Evolutionary conservation across 768 basidiomycete genomes (phyloP), one percentile per base, ranked within the genome.

Genomic region (Naganishia onofrii): DNA sequence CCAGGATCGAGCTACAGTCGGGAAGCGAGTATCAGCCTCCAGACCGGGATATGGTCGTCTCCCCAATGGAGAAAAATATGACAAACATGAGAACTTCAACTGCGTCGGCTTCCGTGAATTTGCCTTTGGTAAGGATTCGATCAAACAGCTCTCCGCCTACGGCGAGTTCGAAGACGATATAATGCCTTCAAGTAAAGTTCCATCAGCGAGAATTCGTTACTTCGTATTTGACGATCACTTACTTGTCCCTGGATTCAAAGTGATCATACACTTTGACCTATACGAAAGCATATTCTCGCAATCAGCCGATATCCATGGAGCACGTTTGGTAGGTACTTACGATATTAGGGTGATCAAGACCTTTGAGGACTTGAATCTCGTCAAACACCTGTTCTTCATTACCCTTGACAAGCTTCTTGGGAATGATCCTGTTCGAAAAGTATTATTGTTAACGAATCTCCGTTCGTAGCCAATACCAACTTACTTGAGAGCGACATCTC

Each of bases 111-210:
- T 99, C 96, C 0, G 93, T 95, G 75, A 97, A 97, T 76, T 90
- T 94, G 17, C 96, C 96, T 71, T 85, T 87, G 71, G 89, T 83
- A 54, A 89, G 81, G 72, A 98, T 91, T 54, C 92, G 86, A 60
- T 93, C 90, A 78, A 99, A 99, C 1, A 98, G 86, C 77, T 98
- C 96, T 34, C 96, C 96, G 6, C 96, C 95, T 0, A 87, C 85
- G 0, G 93, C 95, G 10, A 98, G 89, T 80, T 97, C 92, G 76
- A 96, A 96, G 0, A 90, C 86, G n/a, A 98, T 87, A 78, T 94
- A 98, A 80, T 92, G 97, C 68, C 82, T 79, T 66, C 8, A 48
- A 51, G 48, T 15, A 15, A 29, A 23, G 23, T 26, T 31, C 8
- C 31, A 23, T 69, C 57, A 34, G 34, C 6, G 13, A 36, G 2